These are phyloP conservation scores for Aureobasidium sp. DNA, from an alignment of 2,329 filamentous ascomycete genomes.

Conservation along the genomic window DNA sequence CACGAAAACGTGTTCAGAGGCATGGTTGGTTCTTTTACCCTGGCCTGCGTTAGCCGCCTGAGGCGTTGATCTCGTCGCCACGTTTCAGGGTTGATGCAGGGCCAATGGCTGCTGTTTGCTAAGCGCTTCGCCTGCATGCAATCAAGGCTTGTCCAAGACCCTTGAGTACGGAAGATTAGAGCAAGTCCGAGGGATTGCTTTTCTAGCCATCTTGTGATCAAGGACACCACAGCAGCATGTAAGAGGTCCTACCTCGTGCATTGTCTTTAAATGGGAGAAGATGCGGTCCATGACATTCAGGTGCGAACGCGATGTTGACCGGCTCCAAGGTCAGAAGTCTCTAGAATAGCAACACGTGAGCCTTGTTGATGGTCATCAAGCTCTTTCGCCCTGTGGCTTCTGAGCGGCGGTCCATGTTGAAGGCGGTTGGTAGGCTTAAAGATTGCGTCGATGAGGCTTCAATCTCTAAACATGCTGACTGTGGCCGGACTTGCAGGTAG, in stretches of 20 bases:
- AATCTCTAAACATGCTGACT: no score
- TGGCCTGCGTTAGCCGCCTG: background rate
- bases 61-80: background rate
- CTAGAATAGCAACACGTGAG: background rate
- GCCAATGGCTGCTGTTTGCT: background rate
- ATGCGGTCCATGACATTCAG: background rate
- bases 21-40: slow-evolving; percentile 2
- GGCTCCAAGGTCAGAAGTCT: background rate
- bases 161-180: background rate
- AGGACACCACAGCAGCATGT: background rate
- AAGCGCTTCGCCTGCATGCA: slow-evolving; percentile 4
- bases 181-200: background rate
- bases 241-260: background rate
- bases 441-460: no score
- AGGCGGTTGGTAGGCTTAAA: background rate
- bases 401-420: background rate
- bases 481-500: no score
- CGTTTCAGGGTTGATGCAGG: background rate
- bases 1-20: background rate
- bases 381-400: background rate
- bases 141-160: background rate
- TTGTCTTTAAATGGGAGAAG: background rate
- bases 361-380: background rate
- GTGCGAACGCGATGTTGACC: background rate
- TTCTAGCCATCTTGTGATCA: background rate